These are phyloP conservation scores for Gaeumannomyces sp. DNA, from an alignment of 2,329 filamentous ascomycete species.

Conservation along the genomic window DNA sequence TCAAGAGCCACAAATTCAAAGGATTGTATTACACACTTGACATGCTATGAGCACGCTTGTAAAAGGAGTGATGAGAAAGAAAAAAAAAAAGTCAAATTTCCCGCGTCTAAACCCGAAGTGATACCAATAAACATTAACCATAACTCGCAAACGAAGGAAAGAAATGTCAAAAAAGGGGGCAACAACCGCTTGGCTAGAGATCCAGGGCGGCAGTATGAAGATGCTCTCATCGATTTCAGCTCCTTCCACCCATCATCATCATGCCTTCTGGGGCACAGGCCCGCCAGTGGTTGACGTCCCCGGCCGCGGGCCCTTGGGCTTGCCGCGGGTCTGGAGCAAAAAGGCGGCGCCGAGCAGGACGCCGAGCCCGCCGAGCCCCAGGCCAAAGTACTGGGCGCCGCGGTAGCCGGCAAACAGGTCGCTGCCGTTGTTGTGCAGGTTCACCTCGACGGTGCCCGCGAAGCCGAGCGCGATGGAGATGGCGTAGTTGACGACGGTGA, in stretches of 20 bases:
- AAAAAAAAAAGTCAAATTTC: no score
- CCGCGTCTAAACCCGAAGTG: no score
- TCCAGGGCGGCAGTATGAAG: no score
- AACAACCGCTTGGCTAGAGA: no score
- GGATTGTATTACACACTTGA: background rate
- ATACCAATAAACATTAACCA: no score
- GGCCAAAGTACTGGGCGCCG: constrained; percentile 34
- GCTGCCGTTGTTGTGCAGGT: constrained; percentile 22
- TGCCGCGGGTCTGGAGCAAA: constrained; percentile 15
- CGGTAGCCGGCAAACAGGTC: constrained; percentile 29
- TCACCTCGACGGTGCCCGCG: constrained; percentile 55
- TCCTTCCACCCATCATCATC: background rate
- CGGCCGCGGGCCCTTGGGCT: background rate
- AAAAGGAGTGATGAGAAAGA: background rate
- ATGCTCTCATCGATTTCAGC: no score
- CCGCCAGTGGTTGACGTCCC: background rate
- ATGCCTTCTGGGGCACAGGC: background rate
- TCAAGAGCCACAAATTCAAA: background rate
- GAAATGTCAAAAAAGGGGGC: background rate
- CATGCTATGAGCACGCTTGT: background rate
- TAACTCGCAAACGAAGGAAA: background rate
- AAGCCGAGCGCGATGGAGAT: constrained; percentile 61
- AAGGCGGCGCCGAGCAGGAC: constrained; percentile 27
- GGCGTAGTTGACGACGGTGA: constrained; percentile 62
- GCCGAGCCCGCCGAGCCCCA: constrained; percentile 31